Percentiles rank a stretch among this genome's conserved stretches.
phyloP scores from a whole-genome alignment of 495 filamentous ascomycete species.

The Aspergillus sparsus region DNA sequence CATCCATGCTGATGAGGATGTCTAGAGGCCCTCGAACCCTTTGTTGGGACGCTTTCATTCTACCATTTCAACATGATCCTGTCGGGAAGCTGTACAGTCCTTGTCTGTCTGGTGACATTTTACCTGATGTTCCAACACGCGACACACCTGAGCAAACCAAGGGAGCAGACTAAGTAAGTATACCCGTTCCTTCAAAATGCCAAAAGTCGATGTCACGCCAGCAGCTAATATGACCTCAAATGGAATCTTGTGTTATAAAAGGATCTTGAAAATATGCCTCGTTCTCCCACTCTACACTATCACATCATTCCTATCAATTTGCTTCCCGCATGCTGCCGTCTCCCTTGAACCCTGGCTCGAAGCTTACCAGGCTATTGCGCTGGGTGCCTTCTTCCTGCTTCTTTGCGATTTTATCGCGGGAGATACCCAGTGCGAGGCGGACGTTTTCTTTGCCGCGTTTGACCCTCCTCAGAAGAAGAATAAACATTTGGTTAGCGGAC shows the following conservation, averaged over 20 bases:
- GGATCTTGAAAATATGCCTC: slow-evolving; percentile 31
- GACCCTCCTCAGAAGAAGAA: slow-evolving; percentile 11
- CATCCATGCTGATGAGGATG: background rate
- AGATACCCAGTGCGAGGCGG: slow-evolving; percentile 18
- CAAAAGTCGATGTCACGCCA: no score
- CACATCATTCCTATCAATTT: slow-evolving; percentile 30
- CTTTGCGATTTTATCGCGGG: slow-evolving; percentile 33
- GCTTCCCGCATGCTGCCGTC: slow-evolving; percentile 29
- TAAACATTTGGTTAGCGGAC: slow-evolving; percentile 9
- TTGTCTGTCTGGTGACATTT: slow-evolving; percentile 24
- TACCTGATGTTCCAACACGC: slow-evolving; percentile 25
- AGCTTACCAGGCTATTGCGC: slow-evolving; percentile 33
- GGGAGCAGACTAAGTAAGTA: slow-evolving; percentile 32
- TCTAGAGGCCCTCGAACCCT: slow-evolving; percentile 23
- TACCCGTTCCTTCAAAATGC: background rate
- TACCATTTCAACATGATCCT: slow-evolving; percentile 30
- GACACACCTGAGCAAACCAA: slow-evolving; percentile 32
- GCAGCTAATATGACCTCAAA: no score
- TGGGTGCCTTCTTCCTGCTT: slow-evolving; percentile 36
- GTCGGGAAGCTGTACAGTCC: slow-evolving; percentile 23
- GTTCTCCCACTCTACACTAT: slow-evolving; percentile 33
- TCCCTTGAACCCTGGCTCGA: slow-evolving; percentile 35
- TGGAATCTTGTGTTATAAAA: no score
- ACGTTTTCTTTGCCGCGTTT: slow-evolving; percentile 26
- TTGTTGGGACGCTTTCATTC: slow-evolving; percentile 25